Conservation (phyloP, 805 yeast species). For the Dipodascopsis tothii region DNA sequence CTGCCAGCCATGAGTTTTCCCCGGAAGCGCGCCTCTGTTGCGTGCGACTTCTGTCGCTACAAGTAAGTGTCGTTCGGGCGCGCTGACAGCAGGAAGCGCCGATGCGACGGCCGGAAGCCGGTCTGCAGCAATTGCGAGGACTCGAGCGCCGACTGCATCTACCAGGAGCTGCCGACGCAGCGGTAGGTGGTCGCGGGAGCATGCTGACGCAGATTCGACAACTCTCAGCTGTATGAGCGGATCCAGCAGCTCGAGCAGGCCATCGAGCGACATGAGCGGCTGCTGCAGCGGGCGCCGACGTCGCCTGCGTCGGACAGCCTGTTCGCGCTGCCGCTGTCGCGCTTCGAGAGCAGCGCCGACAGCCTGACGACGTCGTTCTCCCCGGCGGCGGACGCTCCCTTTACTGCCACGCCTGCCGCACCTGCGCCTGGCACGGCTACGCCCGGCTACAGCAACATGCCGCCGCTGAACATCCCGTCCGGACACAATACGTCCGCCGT, state of each 20-base stretch:
- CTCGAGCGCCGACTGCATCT: constrained; percentile 1
- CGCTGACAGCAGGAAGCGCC: constrained; percentile 4
- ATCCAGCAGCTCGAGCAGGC: constrained; percentile 3
- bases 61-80: neutral
- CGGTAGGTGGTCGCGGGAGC: neutral
- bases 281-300: neutral
- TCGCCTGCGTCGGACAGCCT: neutral
- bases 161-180: constrained; percentile 4
- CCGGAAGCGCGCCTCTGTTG: neutral
- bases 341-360: neutral
- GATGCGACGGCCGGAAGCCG: constrained; percentile 5
- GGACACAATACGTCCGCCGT: constrained; percentile 5
- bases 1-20: neutral
- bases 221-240: neutral
- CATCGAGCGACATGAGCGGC: neutral
- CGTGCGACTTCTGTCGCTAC: neutral
- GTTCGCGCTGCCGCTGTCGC: neutral
- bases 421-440: neutral
- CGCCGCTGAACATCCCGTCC: constrained; percentile 7
- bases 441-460: neutral
- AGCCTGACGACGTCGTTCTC: too few relatives aligned
- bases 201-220: neutral
- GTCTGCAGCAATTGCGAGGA: constrained; percentile 3
- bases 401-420: neutral
- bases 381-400: too few relatives aligned